Evolutionary conservation across 2,329 filamentous ascomycete species (phyloP), one percentile per base, ranked within the genome.

Genomic region (Samsoniella hepiali): DNA sequence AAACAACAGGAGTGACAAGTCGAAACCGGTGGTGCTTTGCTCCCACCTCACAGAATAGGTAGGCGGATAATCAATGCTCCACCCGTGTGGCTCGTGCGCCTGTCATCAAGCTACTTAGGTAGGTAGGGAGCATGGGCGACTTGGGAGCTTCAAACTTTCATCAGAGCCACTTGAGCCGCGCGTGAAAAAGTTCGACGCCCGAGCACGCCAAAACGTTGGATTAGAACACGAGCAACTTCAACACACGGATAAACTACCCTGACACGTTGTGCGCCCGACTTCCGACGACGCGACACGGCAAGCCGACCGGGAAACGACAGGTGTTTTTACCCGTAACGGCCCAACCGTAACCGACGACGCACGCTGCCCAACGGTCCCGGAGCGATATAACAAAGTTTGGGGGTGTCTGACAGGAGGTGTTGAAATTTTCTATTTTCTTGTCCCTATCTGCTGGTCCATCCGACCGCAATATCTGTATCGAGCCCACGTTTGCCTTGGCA

Each of bases 51-150:
- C 38, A 15, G 38, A 13, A 1, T 17, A 22, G 22, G 7, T 10
- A 22, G 60, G 54, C 62, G 62, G 62, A 58, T 54, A 58, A 63
- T 63, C 55, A 36, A 63, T 63, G 62, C 62, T 63, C 62, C 62
- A 53, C 55, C 56, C 56, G 56, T 13, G 36, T 63, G 62, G 62
- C 56, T 55, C 62, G 62, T 63, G 62, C 62, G 32, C 44, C 47
- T 15, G 34, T 29, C 50, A 34, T 13, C 51, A 9, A 42, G 47
- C 36, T 15, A 42, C 9, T 22, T 45, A 56, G 60, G 31, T 22
- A 57, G 44, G 36, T 45, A 56, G 60, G 31, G 32, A 57, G 44
- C 51, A 36, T 45, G 34, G 31, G 59, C 29, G 17, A 22, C 34
- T 32, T 34, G 34, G 22, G 4, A 57, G 60, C 60, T 62, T 17